A percentile compares a stretch with the other conserved stretches of the same genome.
These are phyloP conservation scores for Podospora fimiseda DNA, from an alignment of 495 filamentous ascomycete genomes.

Conservation along the genomic window DNA sequence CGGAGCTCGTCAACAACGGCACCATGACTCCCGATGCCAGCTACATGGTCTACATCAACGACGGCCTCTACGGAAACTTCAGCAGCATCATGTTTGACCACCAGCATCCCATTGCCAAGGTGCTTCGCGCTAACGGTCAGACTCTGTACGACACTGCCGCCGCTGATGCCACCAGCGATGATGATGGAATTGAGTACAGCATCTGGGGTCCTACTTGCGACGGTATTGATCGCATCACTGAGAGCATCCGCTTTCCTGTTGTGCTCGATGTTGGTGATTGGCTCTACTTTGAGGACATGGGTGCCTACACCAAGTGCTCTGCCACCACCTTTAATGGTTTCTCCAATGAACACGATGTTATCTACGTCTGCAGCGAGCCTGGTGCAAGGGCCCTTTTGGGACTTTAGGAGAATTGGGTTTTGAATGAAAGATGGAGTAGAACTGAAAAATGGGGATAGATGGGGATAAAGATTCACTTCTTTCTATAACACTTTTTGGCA, in stretches of 20 bases:
- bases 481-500: too few relatives aligned
- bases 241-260: constrained; percentile 64
- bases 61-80: constrained; percentile 96
- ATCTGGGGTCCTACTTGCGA: constrained; percentile 99
- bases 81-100: constrained; percentile 99
- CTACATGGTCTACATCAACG: constrained; percentile 96
- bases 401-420: constrained; percentile 11
- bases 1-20: constrained; percentile 29
- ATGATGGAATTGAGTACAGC: constrained; percentile 61
- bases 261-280: constrained; percentile 87
- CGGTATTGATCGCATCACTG: constrained; percentile 86
- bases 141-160: constrained; percentile 43
- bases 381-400: constrained; percentile 72
- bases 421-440: background rate
- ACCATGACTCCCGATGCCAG: constrained; percentile 42
- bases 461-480: background rate
- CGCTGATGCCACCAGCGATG: constrained; percentile 29
- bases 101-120: constrained; percentile 78
- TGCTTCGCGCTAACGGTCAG: constrained; percentile 57
- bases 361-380: constrained; percentile 90
- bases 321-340: constrained; percentile 99
- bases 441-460: background rate
- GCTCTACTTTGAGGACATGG: constrained; percentile 98
- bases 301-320: constrained; percentile 95
- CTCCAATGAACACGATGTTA: constrained; percentile 80